Evolutionary conservation across 331 rosid genomes (phyloP).

Genomic region (Quercus tomentella): DNA sequence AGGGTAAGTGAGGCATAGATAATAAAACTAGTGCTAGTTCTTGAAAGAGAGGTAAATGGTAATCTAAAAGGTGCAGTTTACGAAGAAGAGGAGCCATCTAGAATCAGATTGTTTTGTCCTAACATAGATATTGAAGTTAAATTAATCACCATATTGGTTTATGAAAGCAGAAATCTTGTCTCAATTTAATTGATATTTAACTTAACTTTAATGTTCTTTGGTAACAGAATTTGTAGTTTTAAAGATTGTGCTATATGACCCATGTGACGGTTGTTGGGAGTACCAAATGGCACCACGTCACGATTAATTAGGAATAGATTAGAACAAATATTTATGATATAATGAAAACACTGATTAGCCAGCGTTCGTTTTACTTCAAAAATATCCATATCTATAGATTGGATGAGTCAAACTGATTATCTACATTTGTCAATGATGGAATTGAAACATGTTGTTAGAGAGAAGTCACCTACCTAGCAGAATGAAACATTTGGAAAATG

Average conservation of each 20-base stretch:
- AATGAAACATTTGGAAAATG: background rate
- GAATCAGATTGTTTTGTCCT: background rate
- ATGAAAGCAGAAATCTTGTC: background rate
- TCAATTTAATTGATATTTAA: background rate
- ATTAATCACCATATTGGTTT: background rate
- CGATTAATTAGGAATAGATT: too few relatives aligned
- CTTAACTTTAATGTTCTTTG: background rate
- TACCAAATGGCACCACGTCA: background rate
- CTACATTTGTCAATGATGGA: background rate
- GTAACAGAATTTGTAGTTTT: background rate
- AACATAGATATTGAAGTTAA: background rate
- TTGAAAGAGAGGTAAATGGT: background rate
- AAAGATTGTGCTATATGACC: background rate
- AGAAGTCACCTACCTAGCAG: background rate
- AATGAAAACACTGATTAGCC: too few relatives aligned
- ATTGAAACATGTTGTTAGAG: background rate
- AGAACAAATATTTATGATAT: too few relatives aligned
- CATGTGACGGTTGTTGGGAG: too few relatives aligned
- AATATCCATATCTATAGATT: too few relatives aligned
- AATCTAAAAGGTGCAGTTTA: background rate
- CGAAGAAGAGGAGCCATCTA: background rate
- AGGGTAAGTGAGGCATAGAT: background rate
- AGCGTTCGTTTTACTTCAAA: too few relatives aligned
- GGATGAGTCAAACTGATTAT: background rate
- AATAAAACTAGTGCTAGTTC: background rate